Evolutionary conservation across 2,329 filamentous ascomycete genomes (phyloP).

Genomic region (Trichoderma guizhouense): DNA sequence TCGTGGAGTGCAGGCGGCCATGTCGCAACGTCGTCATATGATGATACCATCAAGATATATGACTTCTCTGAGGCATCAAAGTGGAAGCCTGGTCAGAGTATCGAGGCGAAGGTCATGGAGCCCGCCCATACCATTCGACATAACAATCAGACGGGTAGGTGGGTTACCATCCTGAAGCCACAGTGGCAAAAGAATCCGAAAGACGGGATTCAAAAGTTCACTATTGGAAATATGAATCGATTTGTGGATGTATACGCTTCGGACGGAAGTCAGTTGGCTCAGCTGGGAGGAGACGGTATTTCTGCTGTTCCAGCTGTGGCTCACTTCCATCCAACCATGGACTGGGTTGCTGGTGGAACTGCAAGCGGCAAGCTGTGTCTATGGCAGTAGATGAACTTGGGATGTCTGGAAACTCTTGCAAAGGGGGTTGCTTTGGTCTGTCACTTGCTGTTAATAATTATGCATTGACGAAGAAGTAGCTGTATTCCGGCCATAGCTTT

Average conservation of each 20-base stretch:
- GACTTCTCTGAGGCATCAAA: constrained; percentile 61
- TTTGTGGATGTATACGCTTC: constrained; percentile 89
- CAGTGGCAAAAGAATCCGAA: constrained; percentile 83
- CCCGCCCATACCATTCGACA: constrained; percentile 70
- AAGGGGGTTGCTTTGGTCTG: background rate
- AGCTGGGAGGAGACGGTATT: constrained; percentile 83
- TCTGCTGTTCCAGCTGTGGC: constrained; percentile 92
- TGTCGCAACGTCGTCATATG: constrained; percentile 88
- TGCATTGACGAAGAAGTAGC: background rate
- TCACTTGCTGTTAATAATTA: background rate
- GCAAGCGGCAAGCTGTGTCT: constrained; percentile 89
- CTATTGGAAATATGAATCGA: constrained; percentile 95
- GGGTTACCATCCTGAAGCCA: constrained; percentile 78
- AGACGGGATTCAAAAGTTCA: constrained; percentile 81
- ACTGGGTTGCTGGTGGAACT: constrained; percentile 92
- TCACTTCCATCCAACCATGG: constrained; percentile 78
- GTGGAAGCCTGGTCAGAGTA: constrained; percentile 57
- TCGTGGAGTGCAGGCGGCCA: constrained; percentile 84
- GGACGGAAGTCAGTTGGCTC: constrained; percentile 81
- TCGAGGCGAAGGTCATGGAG: constrained; percentile 62
- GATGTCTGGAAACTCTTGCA: background rate
- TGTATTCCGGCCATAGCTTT: background rate
- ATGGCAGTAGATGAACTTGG: constrained; percentile 62
- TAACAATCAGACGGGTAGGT: constrained; percentile 94
- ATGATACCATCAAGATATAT: constrained; percentile 93